Percentiles rank a stretch among this genome's conserved stretches.
Evolutionary conservation across 2,329 filamentous ascomycete species (phyloP).

Genomic region (Ophiosphaerella korrae): DNA sequence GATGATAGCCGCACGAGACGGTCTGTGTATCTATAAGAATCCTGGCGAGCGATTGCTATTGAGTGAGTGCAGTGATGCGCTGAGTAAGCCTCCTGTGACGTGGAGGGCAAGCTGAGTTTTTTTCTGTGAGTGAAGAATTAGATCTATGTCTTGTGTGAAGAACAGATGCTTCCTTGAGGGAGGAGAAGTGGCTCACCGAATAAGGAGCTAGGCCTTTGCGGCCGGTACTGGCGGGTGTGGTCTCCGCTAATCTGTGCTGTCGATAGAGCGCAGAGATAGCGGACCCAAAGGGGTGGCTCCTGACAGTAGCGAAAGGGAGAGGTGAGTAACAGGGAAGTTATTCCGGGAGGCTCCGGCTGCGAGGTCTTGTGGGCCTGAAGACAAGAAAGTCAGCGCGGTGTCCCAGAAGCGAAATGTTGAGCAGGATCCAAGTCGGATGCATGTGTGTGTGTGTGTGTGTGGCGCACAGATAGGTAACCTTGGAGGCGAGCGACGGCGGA

Average conservation of each 20-base stretch:
- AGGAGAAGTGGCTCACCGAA: constrained; percentile 32
- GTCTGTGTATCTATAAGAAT: constrained; percentile 45
- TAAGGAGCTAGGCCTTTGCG: constrained; percentile 12
- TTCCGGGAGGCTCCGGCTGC: constrained; percentile 23
- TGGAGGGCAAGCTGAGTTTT: constrained; percentile 19
- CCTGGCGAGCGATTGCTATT: constrained; percentile 40
- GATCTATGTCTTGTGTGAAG: constrained; percentile 19
- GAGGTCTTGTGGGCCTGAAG: constrained; percentile 22
- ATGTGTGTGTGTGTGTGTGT: constrained; percentile 27
- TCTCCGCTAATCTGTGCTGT: constrained; percentile 17
- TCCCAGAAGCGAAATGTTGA: constrained; percentile 29
- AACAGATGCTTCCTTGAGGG: constrained; percentile 15
- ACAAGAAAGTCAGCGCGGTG: constrained; percentile 37
- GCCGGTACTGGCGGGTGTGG: constrained; percentile 23
- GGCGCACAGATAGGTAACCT: constrained; percentile 41
- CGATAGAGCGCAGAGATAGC: constrained; percentile 23
- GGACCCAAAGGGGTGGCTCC: constrained; percentile 24
- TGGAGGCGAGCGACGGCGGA: constrained; percentile 41
- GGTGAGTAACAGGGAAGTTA: constrained; percentile 23
- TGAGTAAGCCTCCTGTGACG: constrained; percentile 16
- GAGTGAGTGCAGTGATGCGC: constrained; percentile 38
- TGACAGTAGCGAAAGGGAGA: constrained; percentile 25
- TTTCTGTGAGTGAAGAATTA: constrained; percentile 40
- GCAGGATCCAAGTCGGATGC: constrained; percentile 36
- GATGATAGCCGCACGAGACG: constrained; percentile 46